phyloP scores from a whole-genome alignment of 305 asterid genomes.

The Solanum hybrid region DNA sequence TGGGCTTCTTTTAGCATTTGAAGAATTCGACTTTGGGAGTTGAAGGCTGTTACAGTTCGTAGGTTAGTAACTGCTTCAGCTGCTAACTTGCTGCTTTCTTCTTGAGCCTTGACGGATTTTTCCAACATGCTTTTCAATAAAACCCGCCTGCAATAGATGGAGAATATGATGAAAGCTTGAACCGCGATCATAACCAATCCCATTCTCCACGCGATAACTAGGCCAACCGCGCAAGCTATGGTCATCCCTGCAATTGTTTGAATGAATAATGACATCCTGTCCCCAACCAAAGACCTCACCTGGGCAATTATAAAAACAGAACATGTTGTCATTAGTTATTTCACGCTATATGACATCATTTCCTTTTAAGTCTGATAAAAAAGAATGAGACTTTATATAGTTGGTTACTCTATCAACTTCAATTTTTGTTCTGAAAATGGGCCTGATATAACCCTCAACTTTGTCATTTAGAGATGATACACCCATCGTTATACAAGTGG shows the following conservation, averaged over 20 bases:
- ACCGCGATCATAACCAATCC: conserved; percentile 80
- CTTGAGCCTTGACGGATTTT: conserved; percentile 65
- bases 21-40: conserved; percentile 68
- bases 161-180: conserved; percentile 68
- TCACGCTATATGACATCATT: not conserved
- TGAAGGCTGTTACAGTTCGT: conserved; percentile 64
- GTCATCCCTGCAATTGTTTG: conserved; percentile 66
- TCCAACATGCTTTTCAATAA: conserved; percentile 71
- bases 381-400: not conserved
- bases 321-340: not conserved
- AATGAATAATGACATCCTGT: conserved; percentile 63
- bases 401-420: not conserved
- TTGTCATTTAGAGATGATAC: no score
- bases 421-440: not conserved
- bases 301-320: conserved; percentile 3
- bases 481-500: not conserved
- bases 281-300: conserved; percentile 92
- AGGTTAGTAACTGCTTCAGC: conserved; percentile 92
- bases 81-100: conserved; percentile 81
- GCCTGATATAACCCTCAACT: not conserved
- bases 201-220: conserved; percentile 72
- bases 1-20: conserved; percentile 69
- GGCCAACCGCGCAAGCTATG: conserved; percentile 76
- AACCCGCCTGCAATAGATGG: conserved; percentile 52
- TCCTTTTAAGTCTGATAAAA: not conserved